Evolutionary conservation across 2,329 filamentous ascomycete genomes (phyloP), one percentile per base, ranked within the genome.

Genomic region (Stemphylium lycopersici): DNA sequence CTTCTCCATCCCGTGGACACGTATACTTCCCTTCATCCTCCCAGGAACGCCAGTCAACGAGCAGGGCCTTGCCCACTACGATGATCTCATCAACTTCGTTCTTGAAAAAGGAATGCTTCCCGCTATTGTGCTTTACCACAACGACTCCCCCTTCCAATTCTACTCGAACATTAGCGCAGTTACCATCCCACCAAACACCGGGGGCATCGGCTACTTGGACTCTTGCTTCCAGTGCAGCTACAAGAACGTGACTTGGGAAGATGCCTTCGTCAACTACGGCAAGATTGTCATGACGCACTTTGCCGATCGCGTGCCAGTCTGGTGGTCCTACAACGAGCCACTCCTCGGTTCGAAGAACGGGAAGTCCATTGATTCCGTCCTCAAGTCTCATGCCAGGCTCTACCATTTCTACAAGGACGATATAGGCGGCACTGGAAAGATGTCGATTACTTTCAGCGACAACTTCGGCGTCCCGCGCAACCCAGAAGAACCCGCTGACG

Each of bases 261-360:
- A 81, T 33, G 79, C 79, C 12, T 84, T 81, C 61, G 76, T 83
- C 1, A 74, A 83, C 63, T 84, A 84, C 49, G 82, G 79, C 34
- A 81, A 82, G 50, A 76, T 83, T 15, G 76, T 80, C 36, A 79
- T 84, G 71, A 75, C 77, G 1, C 79, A 81, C 48, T 84, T 79
- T 57, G 80, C 79, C 3, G 78, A 83, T 50, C 76, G 81, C 0
- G 80, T 84, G 0, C 77, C 80, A 0, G 73, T 79, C 3, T 84
- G 80, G 80, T 80, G 79, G 60, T 83, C 81, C 1, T 83, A 82
- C 67, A 83, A 84, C 58, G 82, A 84, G 66, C 81, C 81, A 2
- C 69, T 81, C 0, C 62, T 81, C 1, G 75, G 76, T 20, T 70
- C 74, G 2, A 67, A 71, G 44, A 77, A 79, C 45, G 77, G 77